Conservation (phyloP, 2,329 filamentous ascomycete species). For the Orbilia quercus region DNA sequence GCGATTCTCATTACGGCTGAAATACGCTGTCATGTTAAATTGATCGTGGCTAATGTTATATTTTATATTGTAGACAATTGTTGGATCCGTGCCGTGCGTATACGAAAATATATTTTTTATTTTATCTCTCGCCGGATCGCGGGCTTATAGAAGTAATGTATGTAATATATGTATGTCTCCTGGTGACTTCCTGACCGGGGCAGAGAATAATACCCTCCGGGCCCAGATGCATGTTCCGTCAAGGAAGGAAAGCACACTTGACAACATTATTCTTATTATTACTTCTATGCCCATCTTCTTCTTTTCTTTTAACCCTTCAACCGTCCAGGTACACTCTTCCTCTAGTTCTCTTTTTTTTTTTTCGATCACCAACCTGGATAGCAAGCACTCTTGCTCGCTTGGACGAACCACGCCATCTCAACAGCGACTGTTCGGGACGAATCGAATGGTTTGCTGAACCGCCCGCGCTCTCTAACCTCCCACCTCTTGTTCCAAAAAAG, state of each 20-base stretch:
- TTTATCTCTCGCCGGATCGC: background rate
- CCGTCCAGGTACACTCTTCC: background rate
- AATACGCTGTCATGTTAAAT: too few relatives aligned
- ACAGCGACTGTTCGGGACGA: conserved; percentile 34
- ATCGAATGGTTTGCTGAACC: conserved; percentile 53
- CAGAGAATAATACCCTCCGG: conserved; percentile 31
- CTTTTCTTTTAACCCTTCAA: conserved; percentile 1
- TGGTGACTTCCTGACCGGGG: conserved; percentile 46
- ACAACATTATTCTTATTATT: too few relatives aligned
- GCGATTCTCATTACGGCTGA: conserved; percentile 42
- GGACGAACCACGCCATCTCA: conserved; percentile 21
- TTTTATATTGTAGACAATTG: too few relatives aligned
- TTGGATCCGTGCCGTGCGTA: too few relatives aligned
- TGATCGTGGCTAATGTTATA: too few relatives aligned
- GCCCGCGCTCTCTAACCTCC: conserved; percentile 31
- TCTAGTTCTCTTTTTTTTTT: background rate
- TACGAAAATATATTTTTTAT: background rate
- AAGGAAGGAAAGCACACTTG: conserved; percentile 25
- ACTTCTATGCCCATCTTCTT: conserved; percentile 29
- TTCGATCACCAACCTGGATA: background rate
- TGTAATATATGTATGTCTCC: too few relatives aligned
- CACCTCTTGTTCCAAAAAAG: conserved; percentile 23
- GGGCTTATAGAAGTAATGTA: background rate
- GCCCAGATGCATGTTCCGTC: conserved; percentile 50
- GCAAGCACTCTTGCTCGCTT: background rate